phyloP scores from a whole-genome alignment of 805 yeast species.

The Candida taoyuanica region DNA sequence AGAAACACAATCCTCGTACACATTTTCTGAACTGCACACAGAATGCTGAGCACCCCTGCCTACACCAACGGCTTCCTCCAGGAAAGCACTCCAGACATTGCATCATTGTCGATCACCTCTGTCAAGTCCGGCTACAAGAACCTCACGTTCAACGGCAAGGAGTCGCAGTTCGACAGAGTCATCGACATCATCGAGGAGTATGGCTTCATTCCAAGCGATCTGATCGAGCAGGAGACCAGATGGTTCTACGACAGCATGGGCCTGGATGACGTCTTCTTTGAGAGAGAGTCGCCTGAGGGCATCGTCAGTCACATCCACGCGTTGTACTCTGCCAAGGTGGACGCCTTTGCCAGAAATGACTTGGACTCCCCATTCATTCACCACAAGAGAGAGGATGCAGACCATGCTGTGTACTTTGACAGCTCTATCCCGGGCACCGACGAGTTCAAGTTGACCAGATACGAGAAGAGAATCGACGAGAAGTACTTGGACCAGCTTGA shows the following conservation, averaged over 20 bases:
- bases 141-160: constrained; percentile 74
- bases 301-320: constrained; percentile 84
- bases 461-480: constrained; percentile 78
- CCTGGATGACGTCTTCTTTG: constrained; percentile 88
- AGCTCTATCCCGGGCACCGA: constrained; percentile 51
- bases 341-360: constrained; percentile 68
- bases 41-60: too few species aligned
- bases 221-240: constrained; percentile 79
- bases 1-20: too few species aligned
- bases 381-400: constrained; percentile 72
- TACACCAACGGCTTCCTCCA: constrained; percentile 3
- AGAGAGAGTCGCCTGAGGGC: constrained; percentile 73
- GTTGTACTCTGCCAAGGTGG: constrained; percentile 86
- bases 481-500: constrained; percentile 60
- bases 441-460: constrained; percentile 40
- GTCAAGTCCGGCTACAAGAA: constrained; percentile 61
- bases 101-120: constrained; percentile 38
- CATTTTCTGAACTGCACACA: too few species aligned
- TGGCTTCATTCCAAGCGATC: constrained; percentile 84
- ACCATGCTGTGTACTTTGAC: constrained; percentile 90
- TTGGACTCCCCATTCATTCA: constrained; percentile 58
- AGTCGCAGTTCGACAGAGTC: constrained; percentile 74
- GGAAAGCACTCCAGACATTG: constrained; percentile 32
- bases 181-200: constrained; percentile 74
- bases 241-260: constrained; percentile 90